Evolutionary conservation across 2,329 filamentous ascomycete species (phyloP), one percentile per base, ranked within the genome.

Genomic region (Sporothrix brasiliensis): DNA sequence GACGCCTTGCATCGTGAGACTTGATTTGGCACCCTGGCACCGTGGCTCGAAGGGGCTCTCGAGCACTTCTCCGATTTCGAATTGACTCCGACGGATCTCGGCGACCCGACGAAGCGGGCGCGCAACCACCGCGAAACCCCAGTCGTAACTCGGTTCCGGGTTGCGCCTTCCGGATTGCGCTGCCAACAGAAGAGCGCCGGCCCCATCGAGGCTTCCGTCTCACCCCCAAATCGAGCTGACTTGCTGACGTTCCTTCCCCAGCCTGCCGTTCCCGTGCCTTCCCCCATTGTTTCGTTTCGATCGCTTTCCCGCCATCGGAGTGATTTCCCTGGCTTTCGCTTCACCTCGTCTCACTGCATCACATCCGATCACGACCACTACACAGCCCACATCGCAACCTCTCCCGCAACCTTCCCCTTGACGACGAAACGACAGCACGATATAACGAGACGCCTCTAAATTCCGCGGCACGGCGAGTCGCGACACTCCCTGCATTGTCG

Each of bases 231-330:
- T 50, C 9, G 49, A 16, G 39, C 39, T 63, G 30, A 58, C 11
- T n/a, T 19, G 19, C n/a, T 39, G 10, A n/a, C 58, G 19, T n/a
- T 44, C 39, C 56, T 61, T 11, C 56, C 56, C 56, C 34, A 16
- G 24, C 39, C 56, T n/a, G 56, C 11, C 56, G 34, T 41, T 44
- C n/a, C 56, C 30, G 56, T 39, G 58, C 39, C 58, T 50, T 65
- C 47, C 61, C 24, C 61, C 44, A 21, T 41, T 19, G 44, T 65
- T 65, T 50, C 24, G 60, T 65, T 61, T 65, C 60, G 24, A 50
- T 34, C 44, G 9, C 6, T 24, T 21, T 63, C 39, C n/a, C 61
- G 21, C n/a, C 44, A 14, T 9, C 14, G 13, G 19, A 50, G 11
- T 13, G 52, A 14, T 54, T 30, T 16, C 13, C n/a, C 10, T 65